Evolutionary conservation across 371 early-diverging fungal species (phyloP), one percentile per base, ranked within the genome.

Genomic region (Syncephalastrum racemosum): DNA sequence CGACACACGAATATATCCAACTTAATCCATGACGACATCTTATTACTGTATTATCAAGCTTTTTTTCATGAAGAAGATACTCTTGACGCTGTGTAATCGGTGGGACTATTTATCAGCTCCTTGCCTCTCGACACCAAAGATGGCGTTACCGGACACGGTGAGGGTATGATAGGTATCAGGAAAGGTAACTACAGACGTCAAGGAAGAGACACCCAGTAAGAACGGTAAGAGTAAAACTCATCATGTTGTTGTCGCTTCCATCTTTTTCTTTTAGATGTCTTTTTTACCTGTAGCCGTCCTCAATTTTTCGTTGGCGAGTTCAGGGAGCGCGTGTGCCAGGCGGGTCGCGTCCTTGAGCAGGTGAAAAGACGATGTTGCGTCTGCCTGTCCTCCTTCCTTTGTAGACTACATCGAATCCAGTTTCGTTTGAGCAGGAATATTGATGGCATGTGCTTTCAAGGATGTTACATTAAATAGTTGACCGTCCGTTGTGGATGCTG

Each of bases 401-500:
- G 46, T 45, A 10, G 16, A 16, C 46, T 45, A 19, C 12, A 19
- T 15, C 6, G n/a, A 7, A 22, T 22, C 7, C 6, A 22, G 22
- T 45, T 2, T 1, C 46, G 16, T 5, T 1, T 15, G 46, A 19
- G 19, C 8, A 19, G 13, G 22, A 22, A 15, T 15, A 12, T 13
- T 7, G 2, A 45, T 15, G 14, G 22, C 46, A 22, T 45, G 5
- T n/a, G 7, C 22, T 15, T 15, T 45, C 22, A 19, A 15, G 8
- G n/a, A 7, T 16, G n/a, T 45, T 45, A 45, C 46, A 45, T 45
- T 4, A 45, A 45, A 15, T 13, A 45, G 19, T 7, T 22, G 46
- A 45, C 46, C 46, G 46, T 45, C 46, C 12, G 46, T 13, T 7
- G 46, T 22, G 4, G 46, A 2, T 45, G 46, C 46, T 45, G 46